phyloP scores from a whole-genome alignment of 1,284 basidiomycete genomes.

The Ganoderma boninense region DNA sequence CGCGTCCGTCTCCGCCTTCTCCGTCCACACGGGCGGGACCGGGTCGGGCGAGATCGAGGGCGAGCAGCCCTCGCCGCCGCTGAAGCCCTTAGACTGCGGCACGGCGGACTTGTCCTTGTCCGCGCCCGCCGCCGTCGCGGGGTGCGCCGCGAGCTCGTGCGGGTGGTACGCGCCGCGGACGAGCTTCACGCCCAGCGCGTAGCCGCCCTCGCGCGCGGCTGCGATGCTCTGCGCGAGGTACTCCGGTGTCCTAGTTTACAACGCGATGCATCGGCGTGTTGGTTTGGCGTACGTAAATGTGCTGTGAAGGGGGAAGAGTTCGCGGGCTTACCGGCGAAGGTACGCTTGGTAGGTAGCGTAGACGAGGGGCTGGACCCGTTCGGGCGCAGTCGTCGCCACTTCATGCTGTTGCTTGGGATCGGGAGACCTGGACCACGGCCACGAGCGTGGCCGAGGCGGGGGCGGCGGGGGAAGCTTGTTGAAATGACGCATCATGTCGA shows the following conservation, averaged over 20 bases:
- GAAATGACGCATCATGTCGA: conserved; percentile 80
- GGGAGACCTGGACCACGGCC: conserved; percentile 24
- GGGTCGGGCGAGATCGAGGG: conserved; percentile 63
- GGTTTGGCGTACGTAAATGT: conserved; percentile 10
- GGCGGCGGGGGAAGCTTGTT: conserved; percentile 61
- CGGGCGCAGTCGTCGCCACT: neutral
- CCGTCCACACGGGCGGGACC: conserved; percentile 71
- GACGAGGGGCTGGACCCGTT: conserved; percentile 64
- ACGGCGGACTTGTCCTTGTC: conserved; percentile 39
- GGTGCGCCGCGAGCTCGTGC: conserved; percentile 70
- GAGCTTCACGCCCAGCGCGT: conserved; percentile 91
- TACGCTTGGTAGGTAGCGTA: conserved; percentile 91
- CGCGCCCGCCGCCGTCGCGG: conserved; percentile 30
- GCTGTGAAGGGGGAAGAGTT: neutral
- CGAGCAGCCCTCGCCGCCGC: conserved; percentile 36
- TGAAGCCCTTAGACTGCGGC: conserved; percentile 27
- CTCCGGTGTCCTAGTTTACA: conserved; percentile 60
- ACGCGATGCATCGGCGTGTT: conserved; percentile 5
- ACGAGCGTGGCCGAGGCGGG: neutral
- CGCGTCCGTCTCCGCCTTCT: conserved; percentile 80
- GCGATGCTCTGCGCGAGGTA: conserved; percentile 73
- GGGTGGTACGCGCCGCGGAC: conserved; percentile 95
- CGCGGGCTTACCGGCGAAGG: conserved; percentile 64
- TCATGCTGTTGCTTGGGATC: neutral
- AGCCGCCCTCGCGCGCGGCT: conserved; percentile 76